Conservation (phyloP, 805 yeast species). For the Yarrowia bubula region DNA sequence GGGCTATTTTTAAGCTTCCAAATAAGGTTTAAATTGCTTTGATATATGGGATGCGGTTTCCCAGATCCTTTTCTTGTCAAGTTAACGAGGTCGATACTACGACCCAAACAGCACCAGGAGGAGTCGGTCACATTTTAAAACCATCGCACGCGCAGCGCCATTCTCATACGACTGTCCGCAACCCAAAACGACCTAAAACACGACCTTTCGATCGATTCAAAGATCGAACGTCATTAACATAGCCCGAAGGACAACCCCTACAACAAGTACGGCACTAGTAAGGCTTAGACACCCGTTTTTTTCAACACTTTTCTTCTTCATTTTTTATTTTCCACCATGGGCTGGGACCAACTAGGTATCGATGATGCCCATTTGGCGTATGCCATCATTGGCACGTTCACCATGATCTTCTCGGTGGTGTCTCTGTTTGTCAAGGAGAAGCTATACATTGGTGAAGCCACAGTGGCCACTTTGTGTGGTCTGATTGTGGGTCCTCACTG, state of each 20-base stretch:
- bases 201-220: too few species aligned
- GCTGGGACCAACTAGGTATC: constrained; percentile 33
- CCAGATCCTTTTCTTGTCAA: background rate
- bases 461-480: constrained; percentile 83
- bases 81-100: background rate
- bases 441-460: constrained; percentile 86
- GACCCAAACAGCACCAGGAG: constrained; percentile 8
- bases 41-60: background rate
- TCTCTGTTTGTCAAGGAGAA: constrained; percentile 81
- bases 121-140: background rate
- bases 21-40: constrained; percentile 15
- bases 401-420: constrained; percentile 73
- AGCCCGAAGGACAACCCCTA: background rate
- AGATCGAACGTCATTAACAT: background rate
- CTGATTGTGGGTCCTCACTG: constrained; percentile 86
- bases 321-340: constrained; percentile 11
- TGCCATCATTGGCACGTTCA: constrained; percentile 81
- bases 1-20: background rate
- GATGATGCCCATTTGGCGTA: constrained; percentile 80
- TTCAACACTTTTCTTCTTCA: too few species aligned
- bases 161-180: too few species aligned
- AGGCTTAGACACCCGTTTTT: too few species aligned
- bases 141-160: too few species aligned
- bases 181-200: too few species aligned
- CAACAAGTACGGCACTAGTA: too few species aligned